Conservation (phyloP, 352 stramenopile species). For the Nothophytophthora sp. region DNA sequence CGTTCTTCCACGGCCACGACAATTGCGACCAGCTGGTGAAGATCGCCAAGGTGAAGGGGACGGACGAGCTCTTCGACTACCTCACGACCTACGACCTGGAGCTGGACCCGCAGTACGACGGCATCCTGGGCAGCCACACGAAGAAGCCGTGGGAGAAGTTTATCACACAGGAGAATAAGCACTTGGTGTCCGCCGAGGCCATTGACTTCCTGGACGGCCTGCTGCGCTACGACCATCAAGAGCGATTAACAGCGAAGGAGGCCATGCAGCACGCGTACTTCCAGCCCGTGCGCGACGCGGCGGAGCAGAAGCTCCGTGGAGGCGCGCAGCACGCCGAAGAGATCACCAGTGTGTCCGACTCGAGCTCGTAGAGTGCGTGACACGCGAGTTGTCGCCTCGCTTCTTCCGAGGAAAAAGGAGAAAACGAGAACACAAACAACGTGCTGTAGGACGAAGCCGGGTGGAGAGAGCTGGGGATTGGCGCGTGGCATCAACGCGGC, state of each 20-base stretch:
- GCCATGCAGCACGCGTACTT: conserved; percentile 99
- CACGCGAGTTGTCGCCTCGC: conserved; percentile 4
- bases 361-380: conserved; percentile 53
- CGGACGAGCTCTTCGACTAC: conserved; percentile 99
- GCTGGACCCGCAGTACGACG: conserved; percentile 98
- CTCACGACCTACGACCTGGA: conserved; percentile 99
- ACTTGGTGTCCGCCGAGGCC: conserved; percentile 95
- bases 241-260: conserved; percentile 98
- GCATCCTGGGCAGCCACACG: conserved; percentile 95
- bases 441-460: no score
- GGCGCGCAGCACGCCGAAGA: conserved; percentile 57
- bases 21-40: conserved; percentile 99
- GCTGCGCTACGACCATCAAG: conserved; percentile 95
- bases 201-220: conserved; percentile 94
- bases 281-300: conserved; percentile 88
- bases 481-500: no score
- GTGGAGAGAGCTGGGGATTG: no score
- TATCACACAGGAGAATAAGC: conserved; percentile 97
- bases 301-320: conserved; percentile 70
- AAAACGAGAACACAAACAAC: conserved; percentile 14
- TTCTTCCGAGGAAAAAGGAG: conserved; percentile 12
- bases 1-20: conserved; percentile 99
- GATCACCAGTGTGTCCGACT: conserved; percentile 78
- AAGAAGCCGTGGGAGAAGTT: conserved; percentile 99
- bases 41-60: conserved; percentile 98